Base-by-base conservation (phyloP, 2,329 filamentous ascomycete species). In the Sporothrix dimorphospora region DNA sequence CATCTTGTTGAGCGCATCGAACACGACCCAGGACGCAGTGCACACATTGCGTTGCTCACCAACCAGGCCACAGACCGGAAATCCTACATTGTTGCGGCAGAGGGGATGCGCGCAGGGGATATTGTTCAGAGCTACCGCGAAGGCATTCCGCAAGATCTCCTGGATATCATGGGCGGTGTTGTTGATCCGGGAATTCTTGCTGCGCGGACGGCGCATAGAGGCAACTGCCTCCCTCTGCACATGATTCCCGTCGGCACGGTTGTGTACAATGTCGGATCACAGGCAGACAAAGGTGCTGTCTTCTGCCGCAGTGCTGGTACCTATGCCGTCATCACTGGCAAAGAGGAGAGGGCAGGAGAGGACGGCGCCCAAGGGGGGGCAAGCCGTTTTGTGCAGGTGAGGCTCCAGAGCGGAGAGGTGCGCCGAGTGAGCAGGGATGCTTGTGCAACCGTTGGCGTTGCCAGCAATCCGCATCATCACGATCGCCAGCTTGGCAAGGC, bases 281-380 rank as follows among this genome's bases (percentile, higher is more conserved):
- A 90, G 4, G 87, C 88, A 42, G 91, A 90, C 73, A 89, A 91
- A 30, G 89, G 90, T 14, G 96, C 92, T 16, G 94, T 97, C 24
- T 96, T 99, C 81, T 99, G 96, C 81, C 91, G 96, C 74, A 97
- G 94, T 80, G 96, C 97, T 1, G 96, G 96, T 61, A 98, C 96
- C 11, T 94, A 94, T 79, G 96, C 93, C 27, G 91, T 93, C 2
- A 90, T 99, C 16, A 88, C 97, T 65, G 91, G 94, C 77, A 98
- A 97, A 83, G 94, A 97, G 71, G 93, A 77, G 77, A 89, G 91
- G 79, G 88, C 88, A 68, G 84, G 84, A 74, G 87, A 87, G 3
- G 86, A 89, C 71, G 88, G 88, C 73, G 84, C 84, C 69, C 87
- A 85, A 78, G 83, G 89, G 68, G 89, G 92, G 81, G 89, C 89